Evolutionary conservation across 768 basidiomycete genomes (phyloP), one percentile per base, ranked within the genome.

Genomic region (Suillus ampliporus): DNA sequence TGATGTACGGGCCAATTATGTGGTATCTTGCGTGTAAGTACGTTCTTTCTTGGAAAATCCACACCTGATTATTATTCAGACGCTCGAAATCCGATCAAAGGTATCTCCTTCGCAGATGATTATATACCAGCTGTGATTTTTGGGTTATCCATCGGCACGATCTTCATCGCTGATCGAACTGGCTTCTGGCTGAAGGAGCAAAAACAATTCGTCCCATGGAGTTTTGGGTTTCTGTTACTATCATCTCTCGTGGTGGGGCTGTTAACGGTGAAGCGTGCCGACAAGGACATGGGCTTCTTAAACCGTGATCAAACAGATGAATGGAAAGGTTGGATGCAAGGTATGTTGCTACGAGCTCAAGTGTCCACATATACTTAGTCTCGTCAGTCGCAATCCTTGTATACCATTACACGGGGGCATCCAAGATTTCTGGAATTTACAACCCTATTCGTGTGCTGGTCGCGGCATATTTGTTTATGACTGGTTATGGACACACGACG

Each of bases 261-360:
- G 51, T 76, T 74, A 11, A 92, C 89, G 1, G 76, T 92, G 65
- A 88, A 86, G 71, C 84, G 84, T 21, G 83, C 83, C 19, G 92
- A 93, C 66, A 93, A 90, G 69, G 94, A 97, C 70, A 76, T 91
- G 57, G 95, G 95, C 0, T 93, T 95, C 76, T 79, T 97, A 68
- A 96, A 94, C 70, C 84, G 95, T 61, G 92, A 95, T 56, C 94
- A 97, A 74, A 97, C 94, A 1, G 94, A 97, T 67, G 95, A 97
- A 76, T 97, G 95, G 95, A 97, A 97, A 75, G 95, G 95, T 4
- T 97, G 95, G 95, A 97, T 97, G 95, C 95, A 97, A 80, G 82
- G 94, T 94, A 70, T 61, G 90, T 75, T 7, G 21, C 31, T 57
- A 48, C 40, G 47, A 35, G 56, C 14, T 28, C 28, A 26, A 46